Evolutionary conservation across 257 asterid genomes (phyloP).

Genomic region (Petunia secreta): DNA sequence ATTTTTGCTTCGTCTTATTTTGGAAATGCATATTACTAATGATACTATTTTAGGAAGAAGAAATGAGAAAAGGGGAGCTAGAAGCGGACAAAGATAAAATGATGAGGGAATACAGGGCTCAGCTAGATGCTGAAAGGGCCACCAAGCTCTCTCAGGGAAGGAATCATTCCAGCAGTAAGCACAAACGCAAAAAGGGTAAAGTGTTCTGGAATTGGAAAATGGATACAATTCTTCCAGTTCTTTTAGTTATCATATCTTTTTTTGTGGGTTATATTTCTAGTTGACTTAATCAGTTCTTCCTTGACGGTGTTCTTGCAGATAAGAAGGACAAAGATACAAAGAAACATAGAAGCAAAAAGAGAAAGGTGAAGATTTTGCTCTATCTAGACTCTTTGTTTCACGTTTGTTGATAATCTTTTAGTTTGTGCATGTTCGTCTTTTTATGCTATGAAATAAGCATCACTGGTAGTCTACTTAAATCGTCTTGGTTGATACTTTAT

Average conservation of each 20-base stretch:
- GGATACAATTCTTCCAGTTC: background rate
- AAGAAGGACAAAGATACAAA: slow-evolving; percentile 78
- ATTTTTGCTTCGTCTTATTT: background rate
- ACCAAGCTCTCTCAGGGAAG: slow-evolving; percentile 81
- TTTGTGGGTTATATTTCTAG: slow-evolving; percentile 9
- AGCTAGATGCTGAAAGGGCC: slow-evolving; percentile 95
- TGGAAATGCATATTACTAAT: slow-evolving; percentile 33
- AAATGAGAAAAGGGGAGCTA: slow-evolving; percentile 91
- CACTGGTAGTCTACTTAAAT: slow-evolving; percentile 9
- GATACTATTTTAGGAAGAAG: slow-evolving; percentile 89
- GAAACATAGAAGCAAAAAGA: slow-evolving; percentile 78
- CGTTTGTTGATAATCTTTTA: slow-evolving; percentile 13
- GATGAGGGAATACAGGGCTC: slow-evolving; percentile 99
- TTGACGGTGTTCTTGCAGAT: slow-evolving; percentile 52
- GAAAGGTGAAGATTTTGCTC: slow-evolving; percentile 63
- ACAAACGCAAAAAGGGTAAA: slow-evolving; percentile 71
- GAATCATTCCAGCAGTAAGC: slow-evolving; percentile 79
- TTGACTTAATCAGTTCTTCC: slow-evolving; percentile 22
- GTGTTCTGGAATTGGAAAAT: slow-evolving; percentile 1
- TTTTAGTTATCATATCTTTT: slow-evolving; percentile 3
- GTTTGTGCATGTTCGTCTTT: slow-evolving; percentile 11
- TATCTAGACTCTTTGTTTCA: slow-evolving; percentile 11
- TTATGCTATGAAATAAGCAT: background rate
- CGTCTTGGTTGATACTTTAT: background rate
- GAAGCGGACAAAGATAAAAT: slow-evolving; percentile 98